Base-by-base conservation (phyloP, 2,329 filamentous ascomycete species). In the Neurospora sp. region DNA sequence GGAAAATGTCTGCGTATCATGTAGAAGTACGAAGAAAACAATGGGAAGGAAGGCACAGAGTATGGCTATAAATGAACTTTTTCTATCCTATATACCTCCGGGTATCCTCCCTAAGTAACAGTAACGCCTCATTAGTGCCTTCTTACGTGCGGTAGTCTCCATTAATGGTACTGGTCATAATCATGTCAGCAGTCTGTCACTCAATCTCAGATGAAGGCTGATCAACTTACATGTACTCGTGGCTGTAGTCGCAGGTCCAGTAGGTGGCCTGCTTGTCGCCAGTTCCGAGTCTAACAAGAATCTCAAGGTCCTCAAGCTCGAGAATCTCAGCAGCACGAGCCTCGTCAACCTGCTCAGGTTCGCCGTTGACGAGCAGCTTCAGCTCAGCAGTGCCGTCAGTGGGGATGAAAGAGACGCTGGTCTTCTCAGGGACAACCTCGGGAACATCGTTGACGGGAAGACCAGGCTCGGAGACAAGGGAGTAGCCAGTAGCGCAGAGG, bases 401-500 rank as follows among this genome's bases (percentile, higher is more conserved):
- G 0, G 93, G 92, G 10, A 94, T 81, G 78, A 96, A 95, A 7
- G 90, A 92, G 33, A 96, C 92, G 74, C 85, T 93, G 0, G 91
- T 95, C 77, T 86, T 86, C 73, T 90, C 86, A 0, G 91, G 90
- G 0, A 87, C 81, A 68, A 96, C 87, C 66, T 88, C 87, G 1
- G 84, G 82, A 1, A 91, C 88, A 0, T 90, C 87, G 70, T 84
- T 86, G 46, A 83, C 79, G n/a, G 83, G 81, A 75, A 84, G 80
- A 1, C 85, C 87, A 0, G 86, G 87, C 74, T 87, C 86, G 1
- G 85, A 86, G 72, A 90, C 84, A 66, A 89, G 81, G 15, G 88
- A 84, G 78, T 98, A 98, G 3, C 96, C 96, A 4, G 94, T 93
- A 0, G 96, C 95, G 79, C 96, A 98, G 38, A 98, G 86, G 73